Conservation (phyloP, 768 basidiomycete species). For the Sarcomyxa edulis region DNA sequence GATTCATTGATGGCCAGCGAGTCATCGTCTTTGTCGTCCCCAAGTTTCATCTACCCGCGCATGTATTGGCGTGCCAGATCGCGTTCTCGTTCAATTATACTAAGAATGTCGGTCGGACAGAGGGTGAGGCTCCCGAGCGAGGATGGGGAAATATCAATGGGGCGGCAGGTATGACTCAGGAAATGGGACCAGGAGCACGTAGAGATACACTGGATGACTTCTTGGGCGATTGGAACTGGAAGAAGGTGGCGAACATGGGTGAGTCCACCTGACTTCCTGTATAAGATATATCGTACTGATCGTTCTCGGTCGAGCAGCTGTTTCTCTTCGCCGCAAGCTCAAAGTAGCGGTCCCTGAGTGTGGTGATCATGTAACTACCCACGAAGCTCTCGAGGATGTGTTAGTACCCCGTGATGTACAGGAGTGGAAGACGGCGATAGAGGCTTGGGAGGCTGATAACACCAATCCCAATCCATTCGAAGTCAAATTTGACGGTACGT, state of each 20-base stretch:
- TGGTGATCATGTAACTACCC: background rate
- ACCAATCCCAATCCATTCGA: conserved; percentile 9
- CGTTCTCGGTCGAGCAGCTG: background rate
- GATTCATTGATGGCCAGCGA: background rate
- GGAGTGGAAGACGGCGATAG: conserved; percentile 5
- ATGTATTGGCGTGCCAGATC: conserved; percentile 14
- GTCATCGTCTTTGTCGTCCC: conserved; percentile 15
- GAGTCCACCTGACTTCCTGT: background rate
- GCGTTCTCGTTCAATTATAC: conserved; percentile 18
- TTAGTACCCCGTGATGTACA: background rate
- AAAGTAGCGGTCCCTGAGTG: conserved; percentile 1
- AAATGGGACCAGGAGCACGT: conserved; percentile 27
- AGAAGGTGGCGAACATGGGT: conserved; percentile 12
- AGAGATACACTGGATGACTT: conserved; percentile 22
- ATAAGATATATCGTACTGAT: background rate
- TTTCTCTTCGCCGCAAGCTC: background rate
- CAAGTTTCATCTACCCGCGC: conserved; percentile 23
- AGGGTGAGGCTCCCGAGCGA: conserved; percentile 29
- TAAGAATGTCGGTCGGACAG: conserved; percentile 18
- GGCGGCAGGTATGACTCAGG: conserved; percentile 18
- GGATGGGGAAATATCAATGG: conserved; percentile 24
- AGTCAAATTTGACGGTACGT: conserved; percentile 10
- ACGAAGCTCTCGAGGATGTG: background rate
- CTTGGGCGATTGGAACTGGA: conserved; percentile 21
- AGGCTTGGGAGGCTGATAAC: conserved; percentile 8